Percentiles rank a stretch among this genome's conserved stretches.
Evolutionary conservation across 2,329 filamentous ascomycete species (phyloP).

Genomic region (Fusarium hostae): DNA sequence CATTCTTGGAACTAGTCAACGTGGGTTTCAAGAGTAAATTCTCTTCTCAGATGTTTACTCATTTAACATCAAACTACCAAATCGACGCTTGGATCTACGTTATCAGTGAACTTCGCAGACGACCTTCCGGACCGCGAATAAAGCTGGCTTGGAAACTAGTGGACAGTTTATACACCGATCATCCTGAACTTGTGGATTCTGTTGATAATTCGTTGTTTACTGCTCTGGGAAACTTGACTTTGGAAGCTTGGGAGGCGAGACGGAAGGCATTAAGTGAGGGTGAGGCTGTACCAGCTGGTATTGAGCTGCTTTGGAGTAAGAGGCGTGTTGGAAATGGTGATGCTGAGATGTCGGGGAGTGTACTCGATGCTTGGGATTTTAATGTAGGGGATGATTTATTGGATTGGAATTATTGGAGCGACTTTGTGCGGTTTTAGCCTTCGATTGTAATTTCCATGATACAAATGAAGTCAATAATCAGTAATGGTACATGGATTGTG

Average conservation of each 20-base stretch:
- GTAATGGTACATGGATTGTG: neutral
- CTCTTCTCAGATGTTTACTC: constrained; percentile 44
- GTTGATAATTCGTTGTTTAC: constrained; percentile 3
- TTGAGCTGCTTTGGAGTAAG: constrained; percentile 18
- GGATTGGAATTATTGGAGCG: constrained; percentile 39
- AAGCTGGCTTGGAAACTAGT: constrained; percentile 44
- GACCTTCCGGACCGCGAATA: constrained; percentile 31
- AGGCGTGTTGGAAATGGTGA: neutral
- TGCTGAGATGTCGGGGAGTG: neutral
- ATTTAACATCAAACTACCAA: constrained; percentile 42
- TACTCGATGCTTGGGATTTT: constrained; percentile 5
- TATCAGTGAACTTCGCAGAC: constrained; percentile 44
- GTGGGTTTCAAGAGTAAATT: constrained; percentile 41
- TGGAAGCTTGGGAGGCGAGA: constrained; percentile 41
- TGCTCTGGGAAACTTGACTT: constrained; percentile 23
- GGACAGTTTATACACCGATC: constrained; percentile 39
- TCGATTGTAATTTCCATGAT: accelerated
- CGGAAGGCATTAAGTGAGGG: constrained; percentile 1
- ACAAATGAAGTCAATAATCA: accelerated
- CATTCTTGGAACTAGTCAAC: constrained; percentile 39
- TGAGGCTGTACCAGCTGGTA: constrained; percentile 8
- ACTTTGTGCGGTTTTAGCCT: constrained; percentile 29
- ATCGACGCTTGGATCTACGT: constrained; percentile 49
- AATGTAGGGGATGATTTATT: constrained; percentile 6
- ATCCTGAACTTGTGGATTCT: constrained; percentile 27